Conservation (phyloP, 2,329 filamentous ascomycete species). For the Cryoendolithus antarcticus region DNA sequence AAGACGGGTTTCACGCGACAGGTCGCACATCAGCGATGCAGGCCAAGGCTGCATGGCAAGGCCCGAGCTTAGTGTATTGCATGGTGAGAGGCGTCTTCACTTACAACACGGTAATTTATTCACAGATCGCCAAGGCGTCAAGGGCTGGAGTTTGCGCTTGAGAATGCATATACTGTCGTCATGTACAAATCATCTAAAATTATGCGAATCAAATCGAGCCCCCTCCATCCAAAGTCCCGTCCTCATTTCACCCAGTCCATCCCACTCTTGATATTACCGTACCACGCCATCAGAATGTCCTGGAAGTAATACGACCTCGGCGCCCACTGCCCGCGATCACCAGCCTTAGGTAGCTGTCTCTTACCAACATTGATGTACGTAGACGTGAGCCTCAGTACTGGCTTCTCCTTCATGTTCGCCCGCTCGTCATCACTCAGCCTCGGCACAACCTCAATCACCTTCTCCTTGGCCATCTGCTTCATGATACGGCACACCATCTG, state of each 20-base stretch:
- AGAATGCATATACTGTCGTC: too few relatives aligned
- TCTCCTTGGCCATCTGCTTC: constrained; percentile 36
- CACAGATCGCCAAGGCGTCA: too few relatives aligned
- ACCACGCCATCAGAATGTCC: constrained; percentile 32
- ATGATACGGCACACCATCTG: constrained; percentile 39
- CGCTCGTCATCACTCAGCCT: constrained; percentile 24
- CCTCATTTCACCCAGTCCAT: constrained; percentile 27
- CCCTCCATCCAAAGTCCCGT: too few relatives aligned
- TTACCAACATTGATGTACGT: constrained; percentile 39
- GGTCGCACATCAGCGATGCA: too few relatives aligned
- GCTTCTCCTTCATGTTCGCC: constrained; percentile 26
- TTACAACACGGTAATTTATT: too few relatives aligned
- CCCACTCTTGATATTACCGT: constrained; percentile 29
- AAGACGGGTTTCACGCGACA: too few relatives aligned
- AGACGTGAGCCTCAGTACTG: constrained; percentile 34
- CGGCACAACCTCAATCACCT: constrained; percentile 33
- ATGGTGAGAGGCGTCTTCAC: too few relatives aligned
- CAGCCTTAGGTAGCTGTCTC: constrained; percentile 35
- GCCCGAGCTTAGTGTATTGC: too few relatives aligned
- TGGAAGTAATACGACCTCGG: constrained; percentile 31
- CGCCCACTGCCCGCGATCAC: constrained; percentile 32
- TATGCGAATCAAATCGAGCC: too few relatives aligned
- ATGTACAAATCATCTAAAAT: too few relatives aligned
- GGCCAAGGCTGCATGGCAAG: too few relatives aligned
- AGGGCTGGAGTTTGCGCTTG: too few relatives aligned